phyloP scores from a whole-genome alignment of 495 filamentous ascomycete species.

The Cetradonia linearis region DNA sequence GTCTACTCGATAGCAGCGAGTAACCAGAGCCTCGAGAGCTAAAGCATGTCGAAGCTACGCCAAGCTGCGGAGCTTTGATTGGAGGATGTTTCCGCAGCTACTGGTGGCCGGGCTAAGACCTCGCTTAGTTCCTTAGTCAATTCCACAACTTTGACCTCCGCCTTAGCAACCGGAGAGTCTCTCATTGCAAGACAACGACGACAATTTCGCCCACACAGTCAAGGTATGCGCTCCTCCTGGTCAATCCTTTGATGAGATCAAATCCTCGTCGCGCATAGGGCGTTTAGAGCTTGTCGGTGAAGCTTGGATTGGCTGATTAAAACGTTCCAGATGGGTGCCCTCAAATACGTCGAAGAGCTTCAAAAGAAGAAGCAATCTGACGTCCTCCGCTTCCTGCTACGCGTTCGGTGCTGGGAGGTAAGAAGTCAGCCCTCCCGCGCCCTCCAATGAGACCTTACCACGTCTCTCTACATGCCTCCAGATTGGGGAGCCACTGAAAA shows the following conservation, averaged over 20 bases:
- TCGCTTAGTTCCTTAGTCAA: conserved; percentile 3
- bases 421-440: conserved; percentile 43
- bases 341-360: conserved; percentile 99
- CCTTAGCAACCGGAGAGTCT: conserved; percentile 6
- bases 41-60: too few species aligned
- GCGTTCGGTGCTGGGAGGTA: conserved; percentile 99
- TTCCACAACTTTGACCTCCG: conserved; percentile 1
- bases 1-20: too few species aligned
- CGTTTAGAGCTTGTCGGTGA: not conserved
- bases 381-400: conserved; percentile 96
- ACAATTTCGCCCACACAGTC: not conserved
- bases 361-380: conserved; percentile 99
- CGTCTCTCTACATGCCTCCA: not conserved
- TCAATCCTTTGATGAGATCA: not conserved
- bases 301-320: conserved; percentile 21
- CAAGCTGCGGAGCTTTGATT: not conserved
- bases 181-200: not conserved
- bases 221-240: conserved; percentile 11
- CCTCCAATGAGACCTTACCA: conserved; percentile 24
- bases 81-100: not conserved
- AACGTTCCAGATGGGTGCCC: conserved; percentile 65
- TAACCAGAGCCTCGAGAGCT: too few species aligned
- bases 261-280: not conserved
- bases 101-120: not conserved
- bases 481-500: conserved; percentile 18